Base-by-base conservation (phyloP, 345 rosid genomes). In the Abelmoschus esculentus region DNA sequence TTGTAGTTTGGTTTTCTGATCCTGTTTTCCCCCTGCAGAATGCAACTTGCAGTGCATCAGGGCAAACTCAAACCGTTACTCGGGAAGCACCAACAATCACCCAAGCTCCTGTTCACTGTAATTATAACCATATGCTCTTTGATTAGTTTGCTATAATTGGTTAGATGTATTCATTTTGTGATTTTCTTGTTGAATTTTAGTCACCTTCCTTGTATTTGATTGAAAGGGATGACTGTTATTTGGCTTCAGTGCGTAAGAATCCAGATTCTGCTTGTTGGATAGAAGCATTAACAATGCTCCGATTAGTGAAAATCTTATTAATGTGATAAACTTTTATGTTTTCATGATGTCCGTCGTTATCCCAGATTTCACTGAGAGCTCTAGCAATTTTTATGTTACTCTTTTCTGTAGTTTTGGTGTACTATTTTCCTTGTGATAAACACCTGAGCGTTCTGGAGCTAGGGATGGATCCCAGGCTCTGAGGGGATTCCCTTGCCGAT, bases 41-140 rank as follows among this genome's bases (percentile, higher is more conserved):
- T 69, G 84, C 89, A 7, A 83, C 80, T 73, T 87, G 91, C 74
- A 85, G 87, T 36, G 83, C 85, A 26, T 79, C 85, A 22, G 98
- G 92, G 70, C 96, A 93, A 76, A 90, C 97, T 60, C 93, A 90
- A 76, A 93, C 98, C 2, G 67, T 93, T 59, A 82, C 86, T 4
- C 86, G 83, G 4, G 85, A 93, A 76, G 85, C 96, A 18, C 96
- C 92, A 42, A 89, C 96, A 26, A 86, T 90, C 57, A 93, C 97
- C 32, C 87, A 86, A 80, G 96, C 98, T 75, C 98, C 95, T 66
- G 83, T 75, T 9, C 90, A 84, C 74, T 82, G 98, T 89, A 90
- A 87, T 59, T 14, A 19, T 17, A n/a, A 66, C 4, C 22, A 66
- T 66, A 15, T 8, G 1, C 3, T 29, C 8, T 29, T 49, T 66